Percentiles rank a stretch among this genome's conserved stretches.
These are phyloP conservation scores for Chionographis japonica DNA, from an alignment of 106 monocot species.

Conservation along the genomic window DNA sequence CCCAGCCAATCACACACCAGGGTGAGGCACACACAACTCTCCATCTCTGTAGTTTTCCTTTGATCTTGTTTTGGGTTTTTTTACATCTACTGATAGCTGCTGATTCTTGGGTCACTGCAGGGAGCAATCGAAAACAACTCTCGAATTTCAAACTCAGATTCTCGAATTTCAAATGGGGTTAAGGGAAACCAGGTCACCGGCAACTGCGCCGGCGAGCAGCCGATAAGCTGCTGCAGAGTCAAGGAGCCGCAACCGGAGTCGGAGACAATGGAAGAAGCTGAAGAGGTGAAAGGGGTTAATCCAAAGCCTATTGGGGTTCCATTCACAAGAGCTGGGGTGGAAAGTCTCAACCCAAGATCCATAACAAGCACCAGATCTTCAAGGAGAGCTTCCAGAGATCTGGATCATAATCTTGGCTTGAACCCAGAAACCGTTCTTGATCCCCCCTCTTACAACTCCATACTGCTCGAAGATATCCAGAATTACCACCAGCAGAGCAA, in stretches of 20 bases:
- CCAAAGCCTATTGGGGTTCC: slow-evolving; percentile 10
- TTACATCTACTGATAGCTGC: neutral
- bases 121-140: neutral
- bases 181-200: neutral
- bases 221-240: slow-evolving; percentile 12
- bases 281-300: neutral
- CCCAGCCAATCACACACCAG: slow-evolving; percentile 12
- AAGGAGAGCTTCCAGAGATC: slow-evolving; percentile 54
- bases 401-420: slow-evolving; percentile 26
- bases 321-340: slow-evolving; percentile 4
- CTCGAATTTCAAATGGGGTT: neutral
- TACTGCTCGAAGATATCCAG: too few species aligned
- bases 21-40: slow-evolving; percentile 7
- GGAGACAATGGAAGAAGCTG: slow-evolving; percentile 12
- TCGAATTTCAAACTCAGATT: neutral
- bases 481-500: too few species aligned
- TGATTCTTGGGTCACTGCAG: neutral
- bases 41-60: neutral
- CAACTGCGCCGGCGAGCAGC: slow-evolving; percentile 30
- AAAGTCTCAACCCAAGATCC: slow-evolving; percentile 13
- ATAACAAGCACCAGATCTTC: slow-evolving; percentile 54
- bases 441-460: slow-evolving; percentile 38
- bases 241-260: slow-evolving; percentile 9
- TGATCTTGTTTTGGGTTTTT: neutral
- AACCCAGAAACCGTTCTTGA: slow-evolving; percentile 6